Conservation (phyloP, 1,284 basidiomycete genomes). For the Caloboletus inedulis region DNA sequence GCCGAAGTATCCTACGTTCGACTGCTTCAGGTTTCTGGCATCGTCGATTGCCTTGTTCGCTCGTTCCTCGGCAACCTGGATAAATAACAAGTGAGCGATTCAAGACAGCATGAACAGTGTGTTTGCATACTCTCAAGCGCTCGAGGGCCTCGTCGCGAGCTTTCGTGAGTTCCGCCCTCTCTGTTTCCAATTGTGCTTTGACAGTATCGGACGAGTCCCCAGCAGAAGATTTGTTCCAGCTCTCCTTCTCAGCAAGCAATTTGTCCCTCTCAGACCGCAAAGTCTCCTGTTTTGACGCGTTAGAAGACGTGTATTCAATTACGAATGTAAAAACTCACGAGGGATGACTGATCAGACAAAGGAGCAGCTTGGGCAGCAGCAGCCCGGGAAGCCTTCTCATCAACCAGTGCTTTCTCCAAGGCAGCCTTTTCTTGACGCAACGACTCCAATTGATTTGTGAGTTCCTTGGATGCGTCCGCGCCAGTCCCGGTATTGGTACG, state of each 20-base stretch:
- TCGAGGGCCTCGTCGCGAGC: constrained; percentile 57
- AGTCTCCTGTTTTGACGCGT: constrained; percentile 39
- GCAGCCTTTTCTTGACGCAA: constrained; percentile 43
- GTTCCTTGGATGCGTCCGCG: constrained; percentile 26
- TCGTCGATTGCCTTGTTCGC: constrained; percentile 47
- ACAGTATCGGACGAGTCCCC: constrained; percentile 33
- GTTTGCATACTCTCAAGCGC: constrained; percentile 48
- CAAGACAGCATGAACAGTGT: too few species aligned
- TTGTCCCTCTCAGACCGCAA: constrained; percentile 60
- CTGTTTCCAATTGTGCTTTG: constrained; percentile 49
- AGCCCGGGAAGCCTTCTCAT: constrained; percentile 38
- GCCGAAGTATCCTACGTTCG: constrained; percentile 31
- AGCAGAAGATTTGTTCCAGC: constrained; percentile 35
- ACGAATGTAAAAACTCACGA: constrained; percentile 37
- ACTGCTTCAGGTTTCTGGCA: constrained; percentile 39
- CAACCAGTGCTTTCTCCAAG: constrained; percentile 41
- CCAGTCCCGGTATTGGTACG: constrained; percentile 17
- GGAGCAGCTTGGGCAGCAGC: constrained; percentile 26
- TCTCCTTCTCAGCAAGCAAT: constrained; percentile 57
- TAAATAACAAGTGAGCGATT: not conserved
- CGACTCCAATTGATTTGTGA: constrained; percentile 38
- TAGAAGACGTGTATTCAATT: not conserved
- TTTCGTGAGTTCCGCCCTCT: constrained; percentile 55
- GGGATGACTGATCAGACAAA: constrained; percentile 34
- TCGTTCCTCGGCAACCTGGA: constrained; percentile 46